phyloP scores from a whole-genome alignment of 805 yeast species.

The Citeromyces nyonsensis region DNA sequence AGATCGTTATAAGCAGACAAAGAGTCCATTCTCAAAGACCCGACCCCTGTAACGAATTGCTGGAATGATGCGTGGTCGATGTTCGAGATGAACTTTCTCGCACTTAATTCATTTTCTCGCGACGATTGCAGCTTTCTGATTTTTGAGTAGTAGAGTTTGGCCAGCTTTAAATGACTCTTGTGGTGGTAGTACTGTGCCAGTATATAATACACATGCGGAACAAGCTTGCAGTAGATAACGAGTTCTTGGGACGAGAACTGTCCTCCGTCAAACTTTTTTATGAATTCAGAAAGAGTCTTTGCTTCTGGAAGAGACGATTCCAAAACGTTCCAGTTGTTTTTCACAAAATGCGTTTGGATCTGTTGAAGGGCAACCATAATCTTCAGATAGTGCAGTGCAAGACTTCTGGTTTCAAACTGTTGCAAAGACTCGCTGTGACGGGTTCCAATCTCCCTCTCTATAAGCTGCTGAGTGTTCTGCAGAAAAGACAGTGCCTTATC shows the following conservation, averaged over 20 bases:
- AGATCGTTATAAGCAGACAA: conserved; percentile 9
- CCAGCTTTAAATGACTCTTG: conserved; percentile 17
- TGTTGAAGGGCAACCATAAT: conserved; percentile 18
- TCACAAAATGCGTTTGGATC: conserved; percentile 18
- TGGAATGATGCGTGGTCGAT: conserved; percentile 7
- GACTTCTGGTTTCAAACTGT: conserved; percentile 10
- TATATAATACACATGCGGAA: conserved; percentile 21
- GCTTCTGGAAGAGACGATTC: neutral
- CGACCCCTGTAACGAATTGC: conserved; percentile 10
- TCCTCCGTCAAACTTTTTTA: conserved; percentile 18
- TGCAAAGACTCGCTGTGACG: conserved; percentile 5
- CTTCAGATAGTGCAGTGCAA: conserved; percentile 15
- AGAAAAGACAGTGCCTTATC: conserved; percentile 20
- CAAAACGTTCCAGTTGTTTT: conserved; percentile 9
- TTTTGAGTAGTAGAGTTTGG: conserved; percentile 22
- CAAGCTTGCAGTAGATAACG: conserved; percentile 16
- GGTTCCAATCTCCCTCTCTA: conserved; percentile 12
- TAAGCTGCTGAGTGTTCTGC: conserved; percentile 17
- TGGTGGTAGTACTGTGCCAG: conserved; percentile 23
- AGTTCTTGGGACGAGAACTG: conserved; percentile 22
- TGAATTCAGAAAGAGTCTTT: conserved; percentile 15
- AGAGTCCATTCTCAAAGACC: conserved; percentile 8
- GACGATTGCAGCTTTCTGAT: conserved; percentile 13
- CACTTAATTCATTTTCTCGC: conserved; percentile 6
- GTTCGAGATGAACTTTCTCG: conserved; percentile 10